Evolutionary conservation across 805 yeast genomes (phyloP).

Genomic region (Pichia paraexigua): DNA sequence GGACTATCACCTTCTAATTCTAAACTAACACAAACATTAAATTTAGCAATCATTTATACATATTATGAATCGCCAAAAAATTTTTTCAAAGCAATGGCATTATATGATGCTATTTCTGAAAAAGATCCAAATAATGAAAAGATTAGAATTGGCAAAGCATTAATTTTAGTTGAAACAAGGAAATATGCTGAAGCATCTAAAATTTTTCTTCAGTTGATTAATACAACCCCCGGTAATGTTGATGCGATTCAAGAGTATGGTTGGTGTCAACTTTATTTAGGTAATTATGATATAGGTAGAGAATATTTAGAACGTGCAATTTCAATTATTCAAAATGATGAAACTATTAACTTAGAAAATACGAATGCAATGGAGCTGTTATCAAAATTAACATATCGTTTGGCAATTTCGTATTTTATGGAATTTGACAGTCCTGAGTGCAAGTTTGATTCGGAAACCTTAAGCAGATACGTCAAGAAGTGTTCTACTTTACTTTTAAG

Average conservation of each 20-base stretch:
- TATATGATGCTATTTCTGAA: slow-evolving; percentile 56
- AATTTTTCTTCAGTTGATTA: slow-evolving; percentile 33
- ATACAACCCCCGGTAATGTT: slow-evolving; percentile 41
- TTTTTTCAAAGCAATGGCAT: slow-evolving; percentile 59
- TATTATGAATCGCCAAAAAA: slow-evolving; percentile 89
- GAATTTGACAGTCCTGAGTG: slow-evolving; percentile 18
- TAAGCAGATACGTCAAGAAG: neutral
- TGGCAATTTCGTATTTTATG: slow-evolving; percentile 56
- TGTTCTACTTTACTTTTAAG: slow-evolving; percentile 35
- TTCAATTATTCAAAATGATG: slow-evolving; percentile 2
- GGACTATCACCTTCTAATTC: slow-evolving; percentile 45
- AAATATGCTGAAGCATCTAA: slow-evolving; percentile 51
- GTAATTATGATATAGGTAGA: slow-evolving; percentile 45
- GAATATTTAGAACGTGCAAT: slow-evolving; percentile 39
- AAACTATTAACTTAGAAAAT: neutral
- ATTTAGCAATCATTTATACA: slow-evolving; percentile 69
- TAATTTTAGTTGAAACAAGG: slow-evolving; percentile 62
- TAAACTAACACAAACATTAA: slow-evolving; percentile 50
- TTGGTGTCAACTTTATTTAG: slow-evolving; percentile 65
- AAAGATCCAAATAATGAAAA: slow-evolving; percentile 32
- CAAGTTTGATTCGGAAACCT: neutral
- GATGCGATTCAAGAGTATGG: slow-evolving; percentile 63
- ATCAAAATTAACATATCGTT: slow-evolving; percentile 62
- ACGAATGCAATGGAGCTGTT: slow-evolving; percentile 44
- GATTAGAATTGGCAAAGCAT: slow-evolving; percentile 77